Base-by-base conservation (phyloP, 192 early-diverging fungal species). In the Diversispora epigaea region DNA sequence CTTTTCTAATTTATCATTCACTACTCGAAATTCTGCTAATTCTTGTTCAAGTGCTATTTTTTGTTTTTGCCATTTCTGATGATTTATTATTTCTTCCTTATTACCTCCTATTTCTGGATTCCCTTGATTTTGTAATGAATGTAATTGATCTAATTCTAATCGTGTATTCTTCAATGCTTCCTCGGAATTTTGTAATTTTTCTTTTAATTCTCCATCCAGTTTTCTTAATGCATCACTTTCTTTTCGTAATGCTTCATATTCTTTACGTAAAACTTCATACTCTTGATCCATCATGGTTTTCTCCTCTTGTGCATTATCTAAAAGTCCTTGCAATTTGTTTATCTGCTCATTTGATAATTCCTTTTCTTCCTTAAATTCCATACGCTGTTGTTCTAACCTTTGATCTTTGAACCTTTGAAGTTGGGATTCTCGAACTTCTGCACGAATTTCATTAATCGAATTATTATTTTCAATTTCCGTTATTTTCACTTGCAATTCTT, bases 391-490 rank as follows among this genome's bases (percentile, higher is more conserved):
- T 63, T 74, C 72, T 49, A 74, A 60, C 32, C 44, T 32, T 44
- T n/a, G 21, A 62, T 40, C 63, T 6, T 57, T 39, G 0, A 56
- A 73, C 63, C 63, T 58, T 32, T 74, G 72, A 19, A 74, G 4
- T 61, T 63, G 44, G 4, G 72, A 74, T 47, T 63, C 57, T 10
- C 45, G 45, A 49, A 63, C 58, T 17, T 41, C 72, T 62, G 50
- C 63, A 19, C 58, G n/a, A 2, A 63, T 60, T 22, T 32, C 2
- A 32, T 32, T 44, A 14, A 19, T 0, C 4, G 79, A 77, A 9
- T 79, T 79, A 60, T 83, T 78, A 70, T 78, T 78, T 64, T 83
- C 79, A 1, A 75, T 66, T 5, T 77, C 79, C 1, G 64, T 14
- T 19, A 83, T 55, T 56, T 79, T 77, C n/a, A 79, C 73, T 55